phyloP scores from a whole-genome alignment of 257 asterid genomes.

The Anisodus acutangulus region DNA sequence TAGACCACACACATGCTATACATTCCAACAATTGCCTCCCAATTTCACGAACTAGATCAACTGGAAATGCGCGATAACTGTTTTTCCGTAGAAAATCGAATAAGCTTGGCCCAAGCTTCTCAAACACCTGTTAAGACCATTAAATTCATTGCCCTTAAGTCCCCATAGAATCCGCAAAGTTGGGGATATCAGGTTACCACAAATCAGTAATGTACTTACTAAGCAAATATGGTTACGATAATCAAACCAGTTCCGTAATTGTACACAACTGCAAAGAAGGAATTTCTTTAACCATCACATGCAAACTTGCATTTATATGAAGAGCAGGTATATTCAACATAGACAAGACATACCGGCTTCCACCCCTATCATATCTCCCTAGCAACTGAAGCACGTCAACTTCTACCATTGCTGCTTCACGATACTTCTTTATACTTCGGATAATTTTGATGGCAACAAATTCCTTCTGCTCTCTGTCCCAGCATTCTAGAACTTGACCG shows the following conservation, averaged over 20 bases:
- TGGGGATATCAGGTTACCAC: slow-evolving; percentile 39
- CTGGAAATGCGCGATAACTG: slow-evolving; percentile 62
- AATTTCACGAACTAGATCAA: slow-evolving; percentile 69
- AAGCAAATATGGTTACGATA: slow-evolving; percentile 65
- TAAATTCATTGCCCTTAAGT: slow-evolving; percentile 46
- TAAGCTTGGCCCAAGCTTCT: slow-evolving; percentile 71
- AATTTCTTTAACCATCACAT: slow-evolving; percentile 48
- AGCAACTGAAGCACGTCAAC: slow-evolving; percentile 61
- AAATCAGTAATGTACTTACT: slow-evolving; percentile 54
- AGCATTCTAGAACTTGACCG: slow-evolving; percentile 63
- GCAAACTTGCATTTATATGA: slow-evolving; percentile 27
- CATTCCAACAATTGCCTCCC: slow-evolving; percentile 67
- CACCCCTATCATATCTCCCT: slow-evolving; percentile 57
- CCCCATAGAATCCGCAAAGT: slow-evolving; percentile 43
- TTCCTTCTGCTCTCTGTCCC: slow-evolving; percentile 56
- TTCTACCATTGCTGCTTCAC: slow-evolving; percentile 62
- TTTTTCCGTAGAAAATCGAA: slow-evolving; percentile 64
- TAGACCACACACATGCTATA: slow-evolving; percentile 59
- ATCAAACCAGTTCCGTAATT: slow-evolving; percentile 69
- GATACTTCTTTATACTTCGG: slow-evolving; percentile 59
- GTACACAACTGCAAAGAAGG: slow-evolving; percentile 66
- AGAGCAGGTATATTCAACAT: slow-evolving; percentile 24
- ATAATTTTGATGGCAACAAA: slow-evolving; percentile 58
- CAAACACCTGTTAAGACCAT: slow-evolving; percentile 63
- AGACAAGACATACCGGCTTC: slow-evolving; percentile 50